Percentiles rank a stretch among this genome's conserved stretches.
These are phyloP conservation scores for Populus simonii DNA, from an alignment of 345 rosid species.

Conservation along the genomic window DNA sequence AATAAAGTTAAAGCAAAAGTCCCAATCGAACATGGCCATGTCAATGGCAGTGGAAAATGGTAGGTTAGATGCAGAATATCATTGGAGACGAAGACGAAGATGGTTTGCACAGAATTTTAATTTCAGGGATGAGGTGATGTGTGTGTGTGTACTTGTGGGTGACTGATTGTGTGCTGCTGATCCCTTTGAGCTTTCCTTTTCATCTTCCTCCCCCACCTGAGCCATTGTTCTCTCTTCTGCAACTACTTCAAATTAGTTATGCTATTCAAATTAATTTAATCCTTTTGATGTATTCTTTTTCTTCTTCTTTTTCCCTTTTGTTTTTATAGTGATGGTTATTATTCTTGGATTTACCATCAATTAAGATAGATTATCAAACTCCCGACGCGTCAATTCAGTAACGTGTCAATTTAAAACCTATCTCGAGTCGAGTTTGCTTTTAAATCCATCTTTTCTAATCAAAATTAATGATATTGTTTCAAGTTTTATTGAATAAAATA, in stretches of 20 bases:
- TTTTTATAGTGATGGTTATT: no score
- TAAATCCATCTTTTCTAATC: rapidly evolving
- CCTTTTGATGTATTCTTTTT: no score
- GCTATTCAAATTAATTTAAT: background rate
- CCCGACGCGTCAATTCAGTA: rapidly evolving
- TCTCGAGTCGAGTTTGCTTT: no score
- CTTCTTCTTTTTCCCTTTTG: no score
- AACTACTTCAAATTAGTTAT: background rate
- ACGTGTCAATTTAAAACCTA: rapidly evolving
- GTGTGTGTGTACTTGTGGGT: constrained; percentile 2
- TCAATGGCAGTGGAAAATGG: constrained; percentile 3
- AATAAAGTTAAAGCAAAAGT: background rate
- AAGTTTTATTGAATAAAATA: no score
- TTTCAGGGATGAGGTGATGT: constrained; percentile 12
- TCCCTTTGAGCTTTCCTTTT: background rate
- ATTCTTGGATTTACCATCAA: no score
- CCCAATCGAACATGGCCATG: constrained; percentile 29
- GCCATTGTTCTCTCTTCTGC: background rate
- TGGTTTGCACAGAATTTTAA: constrained; percentile 6
- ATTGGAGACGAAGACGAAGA: background rate
- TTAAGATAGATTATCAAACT: no score
- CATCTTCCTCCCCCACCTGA: background rate
- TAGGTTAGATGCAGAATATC: constrained; percentile 20
- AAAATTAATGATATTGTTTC: rapidly evolving
- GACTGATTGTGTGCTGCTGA: background rate